Base-by-base conservation (phyloP, 805 yeast genomes). In the Ogataea nakhonphanomensis region DNA sequence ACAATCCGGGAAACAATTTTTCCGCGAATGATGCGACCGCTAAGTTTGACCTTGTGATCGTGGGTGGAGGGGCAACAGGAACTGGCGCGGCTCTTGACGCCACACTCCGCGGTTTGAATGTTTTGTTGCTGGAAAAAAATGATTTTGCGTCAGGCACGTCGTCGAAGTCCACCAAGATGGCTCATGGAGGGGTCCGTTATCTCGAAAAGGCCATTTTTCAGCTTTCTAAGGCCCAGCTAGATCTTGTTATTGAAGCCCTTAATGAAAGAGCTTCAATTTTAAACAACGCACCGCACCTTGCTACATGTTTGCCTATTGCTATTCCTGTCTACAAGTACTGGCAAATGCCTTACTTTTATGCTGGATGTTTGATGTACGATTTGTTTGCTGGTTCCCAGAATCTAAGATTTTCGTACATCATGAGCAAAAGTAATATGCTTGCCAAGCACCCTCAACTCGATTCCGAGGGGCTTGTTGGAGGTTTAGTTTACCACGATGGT, bases 41-140 rank as follows among this genome's bases (percentile, higher is more conserved):
- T 38, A 74, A 81, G 58, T 81, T 76, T 56, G 97, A 91, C 60
- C 74, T 90, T n/a, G 66, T 90, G 49, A 73, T 90, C 51, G 80
- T 91, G 51, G 98, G 98, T 46, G 97, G 96, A 51, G 98, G 98
- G 60, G 97, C 97, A 28, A 82, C 93, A 11, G 98, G 98, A 48
- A 70, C 96, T 5, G 98, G 97, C 45, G 78, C 87, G 34, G 97
- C 96, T 1, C 69, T 90, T 31, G 98, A 90, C 65, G 96, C 96
- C 26, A 76, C 83, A 22, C 76, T 95, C 30, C 76, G 98, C 64
- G 97, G 97, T 34, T 76, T 89, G 52, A 85, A 87, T 57, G 96
- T 88, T 30, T 85, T 95, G 37, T 64, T 90, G 43, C 74, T 90
- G 44, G 98, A 90, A 65, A 83, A 83, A 59, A 79, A 78, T 49